Base-by-base conservation (phyloP, 352 stramenopile species). In the Phytopythium mirpurense region DNA sequence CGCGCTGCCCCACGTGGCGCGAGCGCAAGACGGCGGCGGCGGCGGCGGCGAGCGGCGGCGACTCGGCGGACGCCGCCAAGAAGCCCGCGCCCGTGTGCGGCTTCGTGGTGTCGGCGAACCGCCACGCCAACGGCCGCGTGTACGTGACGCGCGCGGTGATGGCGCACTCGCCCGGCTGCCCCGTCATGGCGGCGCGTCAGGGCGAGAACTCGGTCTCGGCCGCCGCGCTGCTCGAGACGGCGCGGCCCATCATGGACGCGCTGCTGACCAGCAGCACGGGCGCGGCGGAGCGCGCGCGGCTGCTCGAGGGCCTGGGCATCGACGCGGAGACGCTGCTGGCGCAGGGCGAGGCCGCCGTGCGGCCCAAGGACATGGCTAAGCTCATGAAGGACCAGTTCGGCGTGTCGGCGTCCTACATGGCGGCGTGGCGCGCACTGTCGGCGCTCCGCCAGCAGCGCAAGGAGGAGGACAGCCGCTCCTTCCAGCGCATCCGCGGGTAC, bases 351-450 rank as follows among this genome's bases (percentile, higher is more conserved):
- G 71, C 82, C 37, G 59, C 67, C 5, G 74, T 91, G 19, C 84
- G 84, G 23, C 81, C 81, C 7, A 81, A 86, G 26, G 78, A 91
- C 55, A 86, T 91, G 61, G 82, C 76, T 31, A 66, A 81, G 44
- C 84, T 91, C 50, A 89, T 91, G 76, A 91, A 87, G 63, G 76
- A 89, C 49, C 82, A 89, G 41, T 91, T 89, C 49, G 81, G 81
- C 18, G 76, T 91, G 14, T 74, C 78, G 38, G 72, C 78, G 46
- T 87, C 74, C 15, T 91, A 91, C 47, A 89, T 91, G 81, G 88
- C 81, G 16, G 78, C 81, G 9, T 91, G 81, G 81, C 68, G 81
- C 36, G 81, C 81, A 12, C 60, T 91, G 18, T 85, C 68, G 54
- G 74, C 76, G 7, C 88, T 89, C 42, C 68, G 77, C 21, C 78